Evolutionary conservation across 75 land plant genomes (phyloP), one percentile per base, ranked within the genome.

Genomic region (Sequoiadendron giganteum): DNA sequence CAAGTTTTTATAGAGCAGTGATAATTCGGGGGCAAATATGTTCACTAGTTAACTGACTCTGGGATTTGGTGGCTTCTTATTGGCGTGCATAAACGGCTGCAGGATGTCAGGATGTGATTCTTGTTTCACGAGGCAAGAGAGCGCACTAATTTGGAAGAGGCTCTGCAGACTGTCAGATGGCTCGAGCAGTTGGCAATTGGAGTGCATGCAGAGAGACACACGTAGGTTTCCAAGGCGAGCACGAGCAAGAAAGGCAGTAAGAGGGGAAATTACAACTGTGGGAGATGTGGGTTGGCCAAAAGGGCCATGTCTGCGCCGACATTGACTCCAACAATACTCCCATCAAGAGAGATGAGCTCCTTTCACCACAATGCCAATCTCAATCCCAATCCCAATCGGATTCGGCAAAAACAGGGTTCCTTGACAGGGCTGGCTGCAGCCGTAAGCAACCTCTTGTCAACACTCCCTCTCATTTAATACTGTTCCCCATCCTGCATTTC

Each of bases 211-310:
- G 38, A 36, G 38, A 36, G 38, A 36, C 0, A 36, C 38, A 36
- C 0, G 10, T 38, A 16, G 73, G 32, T 82, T 77, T 88, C 28
- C 52, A 45, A 3, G 36, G 65, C 28, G 25, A 32, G 45, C 85
- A 48, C 48, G 55, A 25, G 30, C 85, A 88, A 73, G 75, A 87
- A 84, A 38, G 91, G 89, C 65, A 95, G 90, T 84, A 91, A 86
- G 85, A 93, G 96, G 10, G 95, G 96, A 1, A 92, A 86, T 84
- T 95, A 95, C 88, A 95, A 92, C 94, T 95, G 96, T 82, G 95
- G 96, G 86, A 90, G 93, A n/a, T 95, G 96, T 52, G 96, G 95
- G 58, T 89, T 75, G 10, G 95, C 96, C 54, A 95, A 88, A 92
- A 91, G 82, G 95, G 96, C 80, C 96, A 93, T 85, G 47, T 78